A percentile compares a stretch with the other conserved stretches of the same genome.
phyloP scores from a whole-genome alignment of 768 basidiomycete species.

The Paxillus ammoniavirescens region DNA sequence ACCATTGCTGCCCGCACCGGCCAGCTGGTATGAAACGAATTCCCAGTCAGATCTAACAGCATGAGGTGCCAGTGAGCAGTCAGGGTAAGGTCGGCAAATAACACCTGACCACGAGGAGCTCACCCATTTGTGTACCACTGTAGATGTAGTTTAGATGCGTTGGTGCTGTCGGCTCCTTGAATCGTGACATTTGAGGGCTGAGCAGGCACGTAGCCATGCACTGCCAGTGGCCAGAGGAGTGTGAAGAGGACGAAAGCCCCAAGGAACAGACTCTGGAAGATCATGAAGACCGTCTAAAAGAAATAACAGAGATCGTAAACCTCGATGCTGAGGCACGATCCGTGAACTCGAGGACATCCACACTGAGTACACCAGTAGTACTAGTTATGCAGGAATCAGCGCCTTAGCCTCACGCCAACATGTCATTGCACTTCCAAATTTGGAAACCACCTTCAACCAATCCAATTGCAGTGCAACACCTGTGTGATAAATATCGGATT shows the following conservation, averaged over 20 bases:
- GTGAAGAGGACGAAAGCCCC: conserved; percentile 5
- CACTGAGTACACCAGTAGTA: background rate
- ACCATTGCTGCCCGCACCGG: conserved; percentile 46
- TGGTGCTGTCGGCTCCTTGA: conserved; percentile 50
- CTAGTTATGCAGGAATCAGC: background rate
- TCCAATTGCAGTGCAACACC: background rate
- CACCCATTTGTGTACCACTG: conserved; percentile 60
- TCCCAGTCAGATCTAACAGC: conserved; percentile 47
- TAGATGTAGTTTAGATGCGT: conserved; percentile 48
- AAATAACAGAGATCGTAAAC: background rate
- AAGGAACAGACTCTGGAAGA: conserved; percentile 1
- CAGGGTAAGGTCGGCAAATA: conserved; percentile 6
- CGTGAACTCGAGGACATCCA: conserved; percentile 9
- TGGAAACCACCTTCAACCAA: background rate
- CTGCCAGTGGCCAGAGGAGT: conserved; percentile 8
- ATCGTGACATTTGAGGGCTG: conserved; percentile 64
- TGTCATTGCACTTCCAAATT: background rate
- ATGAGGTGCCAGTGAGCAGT: conserved; percentile 4
- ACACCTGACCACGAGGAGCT: conserved; percentile 10
- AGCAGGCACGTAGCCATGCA: conserved; percentile 67
- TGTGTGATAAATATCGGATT: no score
- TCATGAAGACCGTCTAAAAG: conserved; percentile 14
- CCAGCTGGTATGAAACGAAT: conserved; percentile 60
- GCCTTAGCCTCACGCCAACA: no score
- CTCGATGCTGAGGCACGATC: conserved; percentile 9